Conservation (phyloP, 1,139 yeast genomes). For the Geotrichum histeridarum region DNA sequence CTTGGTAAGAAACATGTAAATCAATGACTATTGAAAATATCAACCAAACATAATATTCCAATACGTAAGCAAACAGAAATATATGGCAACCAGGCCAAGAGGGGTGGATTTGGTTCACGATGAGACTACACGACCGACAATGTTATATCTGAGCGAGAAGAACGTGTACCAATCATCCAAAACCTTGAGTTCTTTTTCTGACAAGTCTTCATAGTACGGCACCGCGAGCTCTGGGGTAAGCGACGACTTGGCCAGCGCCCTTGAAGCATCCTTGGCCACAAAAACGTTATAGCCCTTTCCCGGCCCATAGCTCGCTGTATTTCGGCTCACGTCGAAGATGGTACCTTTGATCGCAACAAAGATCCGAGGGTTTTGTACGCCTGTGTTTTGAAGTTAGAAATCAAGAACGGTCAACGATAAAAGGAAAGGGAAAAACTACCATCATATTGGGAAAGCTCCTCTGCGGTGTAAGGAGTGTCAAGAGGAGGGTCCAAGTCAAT, state of each 20-base stretch:
- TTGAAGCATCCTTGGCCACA: slow-evolving; percentile 72
- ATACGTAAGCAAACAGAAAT: background rate
- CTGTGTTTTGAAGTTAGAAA: slow-evolving; percentile 26
- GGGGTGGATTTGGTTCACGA: too few relatives aligned
- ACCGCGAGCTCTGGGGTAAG: slow-evolving; percentile 50
- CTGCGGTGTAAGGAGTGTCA: slow-evolving; percentile 40
- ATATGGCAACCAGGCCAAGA: background rate
- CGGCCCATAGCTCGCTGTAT: slow-evolving; percentile 64
- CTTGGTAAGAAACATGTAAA: background rate
- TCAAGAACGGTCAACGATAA: background rate
- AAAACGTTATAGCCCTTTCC: slow-evolving; percentile 68
- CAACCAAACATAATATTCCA: background rate
- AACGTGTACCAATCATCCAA: slow-evolving; percentile 83
- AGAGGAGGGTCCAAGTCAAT: slow-evolving; percentile 49
- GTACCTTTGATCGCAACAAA: slow-evolving; percentile 72
- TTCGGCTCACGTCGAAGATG: slow-evolving; percentile 70
- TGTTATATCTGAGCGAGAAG: slow-evolving; percentile 67
- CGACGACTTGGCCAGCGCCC: slow-evolving; percentile 59
- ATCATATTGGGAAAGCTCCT: slow-evolving; percentile 44
- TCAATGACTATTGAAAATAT: background rate
- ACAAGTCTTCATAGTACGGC: slow-evolving; percentile 50
- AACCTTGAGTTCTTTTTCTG: slow-evolving; percentile 40
- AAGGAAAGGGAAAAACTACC: slow-evolving; percentile 36
- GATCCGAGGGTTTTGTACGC: slow-evolving; percentile 43
- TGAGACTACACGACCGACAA: slow-evolving; percentile 31